These are phyloP conservation scores for Myriosclerotinia duriaeana DNA, from an alignment of 2,329 filamentous ascomycete species.

Conservation along the genomic window DNA sequence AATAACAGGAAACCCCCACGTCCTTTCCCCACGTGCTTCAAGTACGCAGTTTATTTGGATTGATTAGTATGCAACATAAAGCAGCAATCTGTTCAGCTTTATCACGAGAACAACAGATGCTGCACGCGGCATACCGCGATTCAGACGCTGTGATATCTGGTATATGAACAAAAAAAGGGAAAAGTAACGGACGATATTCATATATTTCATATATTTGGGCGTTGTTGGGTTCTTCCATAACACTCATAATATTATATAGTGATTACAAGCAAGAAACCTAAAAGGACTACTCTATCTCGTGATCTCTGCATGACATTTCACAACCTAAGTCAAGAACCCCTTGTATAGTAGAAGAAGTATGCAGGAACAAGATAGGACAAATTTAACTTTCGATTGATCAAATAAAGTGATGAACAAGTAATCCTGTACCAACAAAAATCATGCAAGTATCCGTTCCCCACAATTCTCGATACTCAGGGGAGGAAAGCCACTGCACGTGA, in stretches of 20 bases:
- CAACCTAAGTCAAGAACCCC: slow-evolving; percentile 8
- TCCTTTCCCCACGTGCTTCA: not conserved
- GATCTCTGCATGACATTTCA: slow-evolving; percentile 22
- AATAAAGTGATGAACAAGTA: not conserved
- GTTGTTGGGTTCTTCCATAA: not conserved
- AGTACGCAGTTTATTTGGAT: slow-evolving; percentile 1
- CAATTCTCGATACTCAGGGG: slow-evolving; percentile 11
- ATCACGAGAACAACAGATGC: slow-evolving; percentile 25
- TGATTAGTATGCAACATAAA: not conserved
- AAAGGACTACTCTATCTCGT: slow-evolving; percentile 17
- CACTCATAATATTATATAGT: not conserved
- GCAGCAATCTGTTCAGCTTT: slow-evolving; percentile 19
- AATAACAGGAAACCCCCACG: slow-evolving; percentile 11
- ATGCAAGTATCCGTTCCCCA: slow-evolving; percentile 14
- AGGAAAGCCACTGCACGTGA: slow-evolving; percentile 17
- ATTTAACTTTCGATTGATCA: not conserved
- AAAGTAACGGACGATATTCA: not conserved
- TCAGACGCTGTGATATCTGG: slow-evolving; percentile 7
- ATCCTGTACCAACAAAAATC: slow-evolving; percentile 1
- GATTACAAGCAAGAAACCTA: not conserved
- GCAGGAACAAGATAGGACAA: not conserved
- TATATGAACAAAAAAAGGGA: not conserved
- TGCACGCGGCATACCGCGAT: slow-evolving; percentile 18
- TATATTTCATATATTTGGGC: not conserved
- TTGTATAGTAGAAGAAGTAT: not conserved